These are phyloP conservation scores for Novymonas esmeraldas DNA, from an alignment of 208 protist genomes.

Conservation along the genomic window DNA sequence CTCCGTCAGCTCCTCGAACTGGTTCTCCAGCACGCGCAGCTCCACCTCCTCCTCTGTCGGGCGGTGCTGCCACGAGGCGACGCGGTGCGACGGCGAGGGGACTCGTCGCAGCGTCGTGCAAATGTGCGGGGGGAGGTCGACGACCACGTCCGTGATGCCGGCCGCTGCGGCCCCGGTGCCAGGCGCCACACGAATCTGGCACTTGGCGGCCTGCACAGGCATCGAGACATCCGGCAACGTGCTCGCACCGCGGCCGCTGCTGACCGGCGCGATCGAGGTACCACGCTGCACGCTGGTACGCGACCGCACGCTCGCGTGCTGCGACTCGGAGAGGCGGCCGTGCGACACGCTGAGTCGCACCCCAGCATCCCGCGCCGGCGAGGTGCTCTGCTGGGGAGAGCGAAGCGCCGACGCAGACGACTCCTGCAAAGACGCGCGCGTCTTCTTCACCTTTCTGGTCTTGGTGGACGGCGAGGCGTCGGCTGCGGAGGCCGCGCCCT, in stretches of 20 bases:
- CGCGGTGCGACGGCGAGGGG: constrained; percentile 45
- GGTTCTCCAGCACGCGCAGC: constrained; percentile 69
- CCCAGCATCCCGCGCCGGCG: constrained; percentile 26
- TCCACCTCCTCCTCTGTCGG: constrained; percentile 69
- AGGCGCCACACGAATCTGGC: constrained; percentile 49
- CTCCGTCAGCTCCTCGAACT: constrained; percentile 74
- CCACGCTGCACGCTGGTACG: constrained; percentile 15
- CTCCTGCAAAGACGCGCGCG: constrained; percentile 1
- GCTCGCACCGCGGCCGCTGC: not conserved
- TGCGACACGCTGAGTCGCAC: constrained; percentile 25
- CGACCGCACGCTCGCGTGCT: not conserved
- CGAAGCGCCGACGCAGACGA: not conserved
- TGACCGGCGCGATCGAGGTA: constrained; percentile 3
- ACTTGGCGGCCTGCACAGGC: constrained; percentile 45
- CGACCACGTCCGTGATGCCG: constrained; percentile 73
- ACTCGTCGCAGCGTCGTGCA: constrained; percentile 69
- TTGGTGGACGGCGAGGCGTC: not conserved
- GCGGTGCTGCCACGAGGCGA: constrained; percentile 69
- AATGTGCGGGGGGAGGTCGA: constrained; percentile 63
- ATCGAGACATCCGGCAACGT: constrained; percentile 22
- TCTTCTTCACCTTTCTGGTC: constrained; percentile 26
- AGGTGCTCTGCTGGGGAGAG: constrained; percentile 17
- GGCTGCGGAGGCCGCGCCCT: not conserved
- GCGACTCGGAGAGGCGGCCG: constrained; percentile 1
- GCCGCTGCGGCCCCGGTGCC: constrained; percentile 49